These are phyloP conservation scores for Rosa hybrid DNA, from an alignment of 331 rosid species.

Conservation along the genomic window DNA sequence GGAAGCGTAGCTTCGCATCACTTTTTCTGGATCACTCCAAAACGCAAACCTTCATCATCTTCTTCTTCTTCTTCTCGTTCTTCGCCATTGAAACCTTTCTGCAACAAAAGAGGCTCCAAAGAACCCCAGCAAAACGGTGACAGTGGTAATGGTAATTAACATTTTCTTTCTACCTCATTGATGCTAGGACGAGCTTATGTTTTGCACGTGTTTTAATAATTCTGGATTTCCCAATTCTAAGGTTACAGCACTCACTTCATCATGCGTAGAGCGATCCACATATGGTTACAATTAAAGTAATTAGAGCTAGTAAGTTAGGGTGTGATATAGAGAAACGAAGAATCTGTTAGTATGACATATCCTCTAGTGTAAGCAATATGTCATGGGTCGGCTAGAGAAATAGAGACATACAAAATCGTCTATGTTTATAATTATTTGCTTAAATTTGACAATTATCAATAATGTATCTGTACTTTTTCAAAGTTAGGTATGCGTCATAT, in stretches of 20 bases:
- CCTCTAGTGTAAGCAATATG: neutral
- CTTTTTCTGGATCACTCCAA: slow-evolving; percentile 35
- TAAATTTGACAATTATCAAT: neutral
- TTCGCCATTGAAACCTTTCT: slow-evolving; percentile 36
- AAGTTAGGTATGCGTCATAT: neutral
- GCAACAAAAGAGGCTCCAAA: slow-evolving; percentile 47
- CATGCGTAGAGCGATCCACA: neutral
- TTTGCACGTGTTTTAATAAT: too few relatives aligned
- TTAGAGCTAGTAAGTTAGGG: neutral
- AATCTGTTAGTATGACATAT: neutral
- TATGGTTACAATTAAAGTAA: neutral
- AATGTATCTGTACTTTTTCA: neutral
- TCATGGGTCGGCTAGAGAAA: neutral
- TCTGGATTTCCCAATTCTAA: neutral
- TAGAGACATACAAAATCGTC: neutral
- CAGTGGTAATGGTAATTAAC: slow-evolving; percentile 8
- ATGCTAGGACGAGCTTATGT: neutral
- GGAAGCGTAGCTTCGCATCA: slow-evolving; percentile 43
- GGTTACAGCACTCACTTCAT: neutral
- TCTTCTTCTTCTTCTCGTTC: slow-evolving; percentile 7
- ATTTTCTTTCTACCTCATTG: neutral
- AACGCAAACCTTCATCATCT: slow-evolving; percentile 27
- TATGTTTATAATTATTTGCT: neutral
- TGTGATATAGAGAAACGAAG: neutral
- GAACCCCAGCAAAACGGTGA: slow-evolving; percentile 46